A percentile compares a stretch with the other conserved stretches of the same genome.
Conservation (phyloP, 1,139 yeast genomes). For the Scheffersomyces parashehatae region DNA sequence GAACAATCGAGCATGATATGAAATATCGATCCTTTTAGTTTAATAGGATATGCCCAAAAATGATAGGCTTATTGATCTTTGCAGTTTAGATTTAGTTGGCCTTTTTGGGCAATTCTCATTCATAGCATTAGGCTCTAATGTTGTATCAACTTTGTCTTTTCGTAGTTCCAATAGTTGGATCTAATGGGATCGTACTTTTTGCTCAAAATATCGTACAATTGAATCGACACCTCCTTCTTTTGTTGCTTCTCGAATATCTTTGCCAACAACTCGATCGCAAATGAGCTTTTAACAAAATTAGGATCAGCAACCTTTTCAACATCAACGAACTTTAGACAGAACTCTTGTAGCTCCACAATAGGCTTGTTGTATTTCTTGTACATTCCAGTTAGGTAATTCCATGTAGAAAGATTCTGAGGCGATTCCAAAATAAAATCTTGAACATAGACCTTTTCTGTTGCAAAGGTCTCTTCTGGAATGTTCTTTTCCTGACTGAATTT, state of each 20-base stretch:
- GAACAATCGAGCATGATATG: no score
- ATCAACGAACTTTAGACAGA: slow-evolving; percentile 45
- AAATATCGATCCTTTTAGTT: no score
- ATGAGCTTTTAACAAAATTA: slow-evolving; percentile 46
- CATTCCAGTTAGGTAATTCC: slow-evolving; percentile 80
- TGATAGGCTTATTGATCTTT: no score
- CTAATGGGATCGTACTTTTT: slow-evolving; percentile 67
- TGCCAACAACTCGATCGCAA: slow-evolving; percentile 69
- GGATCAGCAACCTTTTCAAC: slow-evolving; percentile 11
- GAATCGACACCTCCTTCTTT: slow-evolving; percentile 31
- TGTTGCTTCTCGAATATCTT: slow-evolving; percentile 39
- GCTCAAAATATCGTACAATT: slow-evolving; percentile 51
- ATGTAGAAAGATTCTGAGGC: slow-evolving; percentile 84
- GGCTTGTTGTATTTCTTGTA: slow-evolving; percentile 32
- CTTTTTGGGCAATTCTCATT: no score
- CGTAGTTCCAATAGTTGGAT: slow-evolving; percentile 60
- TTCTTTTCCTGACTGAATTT: slow-evolving; percentile 26
- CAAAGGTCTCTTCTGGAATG: slow-evolving; percentile 11
- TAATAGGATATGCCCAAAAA: no score
- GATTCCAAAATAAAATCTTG: slow-evolving; percentile 50
- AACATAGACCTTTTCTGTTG: slow-evolving; percentile 47
- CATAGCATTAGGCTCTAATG: no score
- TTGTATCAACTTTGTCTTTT: slow-evolving; percentile 10
- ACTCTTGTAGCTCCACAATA: slow-evolving; percentile 40
- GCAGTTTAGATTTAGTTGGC: no score